Base-by-base conservation (phyloP, 495 filamentous ascomycete genomes). In the Chaetomium tenue region DNA sequence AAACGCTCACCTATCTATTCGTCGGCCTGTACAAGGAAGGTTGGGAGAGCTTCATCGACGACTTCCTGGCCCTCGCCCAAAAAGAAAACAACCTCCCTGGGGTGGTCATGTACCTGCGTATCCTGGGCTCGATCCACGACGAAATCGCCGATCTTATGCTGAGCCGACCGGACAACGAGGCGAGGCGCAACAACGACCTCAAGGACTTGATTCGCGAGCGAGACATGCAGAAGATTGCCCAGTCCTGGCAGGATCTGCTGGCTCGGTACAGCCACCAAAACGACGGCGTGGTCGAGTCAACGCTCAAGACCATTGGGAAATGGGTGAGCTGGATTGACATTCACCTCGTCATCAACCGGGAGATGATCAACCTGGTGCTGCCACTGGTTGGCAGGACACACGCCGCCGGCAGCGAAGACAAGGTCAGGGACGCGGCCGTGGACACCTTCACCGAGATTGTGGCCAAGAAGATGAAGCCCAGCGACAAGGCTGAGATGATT, bases 321-420 rank as follows among this genome's bases (percentile, higher is more conserved):
- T 99, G 95, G 95, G 92, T 96, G 53, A 91, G 90, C 81, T 99
- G 94, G 94, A 93, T 93, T 64, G 95, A 98, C 68, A 97, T 99
- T 67, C 88, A 88, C 22, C 81, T 99, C 46, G 86, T 98, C 51
- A 89, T 98, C 66, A 94, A 96, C 73, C 86, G 93, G 68, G 84
- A 87, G 47, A 90, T 95, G 80, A 82, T 97, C 66, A 87, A 83
- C 69, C 81, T 91, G 56, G 84, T 99, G 61, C 89, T 97, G 76
- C 87, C 93, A 74, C 84, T 89, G 69, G 86, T 88, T 63, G 89
- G 84, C 63, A 85, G 85, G 68, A 82, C 83, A 52, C 78, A 73
- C 54, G 61, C 74, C 2, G 65, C 65, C 11, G 78, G 71, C 57
- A 77, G 72, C 58, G 86, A 91, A 66, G 89, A 91, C 65, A 88